phyloP scores from a whole-genome alignment of 2,329 filamentous ascomycete species.

The Canariomyces notabilis region DNA sequence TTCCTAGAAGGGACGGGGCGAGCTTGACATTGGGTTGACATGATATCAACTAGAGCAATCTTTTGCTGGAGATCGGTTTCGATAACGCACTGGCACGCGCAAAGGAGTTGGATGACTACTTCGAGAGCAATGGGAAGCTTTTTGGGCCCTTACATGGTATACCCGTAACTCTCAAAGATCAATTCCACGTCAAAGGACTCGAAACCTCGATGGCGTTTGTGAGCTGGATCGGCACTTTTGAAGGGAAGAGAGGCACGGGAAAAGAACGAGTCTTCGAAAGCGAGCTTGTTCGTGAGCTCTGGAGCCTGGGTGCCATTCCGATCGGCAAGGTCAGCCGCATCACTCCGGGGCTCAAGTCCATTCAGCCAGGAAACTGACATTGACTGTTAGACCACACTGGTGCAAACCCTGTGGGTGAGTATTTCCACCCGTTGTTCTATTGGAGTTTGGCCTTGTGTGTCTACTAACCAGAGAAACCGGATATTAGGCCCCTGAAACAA shows the following conservation, averaged over 20 bases:
- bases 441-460: background rate
- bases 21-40: background rate
- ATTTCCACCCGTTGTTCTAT: background rate
- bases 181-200: constrained; percentile 39
- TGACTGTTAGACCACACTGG: constrained; percentile 6
- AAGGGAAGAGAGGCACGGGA: constrained; percentile 11
- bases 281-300: constrained; percentile 27
- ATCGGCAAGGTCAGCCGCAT: constrained; percentile 21
- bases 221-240: constrained; percentile 27
- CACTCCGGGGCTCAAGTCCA: background rate
- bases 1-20: too few relatives aligned
- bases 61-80: constrained; percentile 49
- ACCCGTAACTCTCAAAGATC: constrained; percentile 47
- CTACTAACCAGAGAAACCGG: background rate
- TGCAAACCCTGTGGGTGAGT: constrained; percentile 11
- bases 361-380: background rate
- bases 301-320: constrained; percentile 27
- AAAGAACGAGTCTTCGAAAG: constrained; percentile 18
- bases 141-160: constrained; percentile 58
- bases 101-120: constrained; percentile 41
- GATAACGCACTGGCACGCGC: constrained; percentile 42
- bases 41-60: constrained; percentile 32
- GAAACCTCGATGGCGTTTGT: constrained; percentile 40
- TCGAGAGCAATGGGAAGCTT: constrained; percentile 35
- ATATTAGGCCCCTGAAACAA: constrained; percentile 28